A percentile compares a stretch with the other conserved stretches of the same genome.
These are phyloP conservation scores for Alliaria petiolata DNA, from an alignment of 345 rosid genomes.

Conservation along the genomic window DNA sequence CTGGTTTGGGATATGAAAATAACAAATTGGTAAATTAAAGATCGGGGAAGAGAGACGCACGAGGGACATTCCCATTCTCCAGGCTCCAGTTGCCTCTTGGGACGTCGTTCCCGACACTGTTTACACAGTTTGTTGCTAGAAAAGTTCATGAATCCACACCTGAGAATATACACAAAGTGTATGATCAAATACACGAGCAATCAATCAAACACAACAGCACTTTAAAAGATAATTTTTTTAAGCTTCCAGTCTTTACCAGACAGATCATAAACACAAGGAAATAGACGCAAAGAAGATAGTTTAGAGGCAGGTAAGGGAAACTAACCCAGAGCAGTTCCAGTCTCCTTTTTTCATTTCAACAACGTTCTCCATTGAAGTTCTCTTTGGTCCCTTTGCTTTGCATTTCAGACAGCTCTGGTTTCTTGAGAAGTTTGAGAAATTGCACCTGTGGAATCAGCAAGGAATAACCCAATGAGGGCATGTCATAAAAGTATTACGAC, in stretches of 20 bases:
- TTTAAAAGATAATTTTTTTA: not conserved
- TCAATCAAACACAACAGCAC: not conserved
- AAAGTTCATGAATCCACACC: slow-evolving; percentile 95
- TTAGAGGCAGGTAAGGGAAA: slow-evolving; percentile 2
- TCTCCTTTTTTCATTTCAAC: slow-evolving; percentile 77
- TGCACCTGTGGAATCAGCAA: slow-evolving; percentile 45
- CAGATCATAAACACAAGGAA: not conserved
- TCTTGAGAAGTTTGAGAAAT: slow-evolving; percentile 62
- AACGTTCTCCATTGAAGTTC: slow-evolving; percentile 21
- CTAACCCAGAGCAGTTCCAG: slow-evolving; percentile 74
- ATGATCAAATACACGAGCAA: not conserved
- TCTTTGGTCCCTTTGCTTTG: slow-evolving; percentile 57
- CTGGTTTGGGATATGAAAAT: not conserved
- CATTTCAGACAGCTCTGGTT: slow-evolving; percentile 61
- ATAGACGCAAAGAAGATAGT: not conserved
- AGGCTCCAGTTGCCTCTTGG: slow-evolving; percentile 52
- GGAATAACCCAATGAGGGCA: not conserved
- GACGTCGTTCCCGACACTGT: slow-evolving; percentile 55
- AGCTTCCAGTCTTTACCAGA: not conserved
- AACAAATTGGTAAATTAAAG: not conserved
- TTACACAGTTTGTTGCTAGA: slow-evolving; percentile 69
- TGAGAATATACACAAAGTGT: slow-evolving; percentile 29
- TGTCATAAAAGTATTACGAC: not conserved
- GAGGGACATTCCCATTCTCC: slow-evolving; percentile 98
- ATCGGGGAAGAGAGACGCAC: slow-evolving; percentile 41